A percentile compares a stretch with the other conserved stretches of the same genome.
These are phyloP conservation scores for Knufia fluminis DNA, from an alignment of 2,329 filamentous ascomycete genomes.

Conservation along the genomic window DNA sequence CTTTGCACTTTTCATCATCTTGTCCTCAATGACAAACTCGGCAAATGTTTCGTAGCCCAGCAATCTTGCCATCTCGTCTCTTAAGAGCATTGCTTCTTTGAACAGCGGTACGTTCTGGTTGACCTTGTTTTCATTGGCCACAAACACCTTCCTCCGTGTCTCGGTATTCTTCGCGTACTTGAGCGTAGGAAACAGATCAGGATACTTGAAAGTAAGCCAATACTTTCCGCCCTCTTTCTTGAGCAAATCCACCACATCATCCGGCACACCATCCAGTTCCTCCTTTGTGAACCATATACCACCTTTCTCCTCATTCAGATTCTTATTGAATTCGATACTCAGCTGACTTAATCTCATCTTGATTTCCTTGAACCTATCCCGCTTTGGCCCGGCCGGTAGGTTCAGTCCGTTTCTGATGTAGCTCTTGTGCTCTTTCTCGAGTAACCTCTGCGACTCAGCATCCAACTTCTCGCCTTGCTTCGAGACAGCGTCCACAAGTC, in stretches of 20 bases:
- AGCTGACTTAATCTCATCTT: slow-evolving; percentile 42
- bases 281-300: slow-evolving; percentile 43
- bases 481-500: slow-evolving; percentile 38
- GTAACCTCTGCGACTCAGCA: slow-evolving; percentile 37
- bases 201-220: slow-evolving; percentile 43
- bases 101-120: slow-evolving; percentile 44
- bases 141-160: slow-evolving; percentile 36
- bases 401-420: slow-evolving; percentile 42
- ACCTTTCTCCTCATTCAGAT: slow-evolving; percentile 43
- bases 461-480: slow-evolving; percentile 38
- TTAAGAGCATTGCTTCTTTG: slow-evolving; percentile 39
- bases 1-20: slow-evolving; percentile 45
- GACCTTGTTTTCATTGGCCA: slow-evolving; percentile 44
- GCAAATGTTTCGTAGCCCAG: slow-evolving; percentile 44
- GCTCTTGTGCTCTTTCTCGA: slow-evolving; percentile 43
- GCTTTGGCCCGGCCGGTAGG: slow-evolving; percentile 37
- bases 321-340: slow-evolving; percentile 42
- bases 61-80: slow-evolving; percentile 42
- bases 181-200: slow-evolving; percentile 40
- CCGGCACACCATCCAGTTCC: slow-evolving; percentile 41
- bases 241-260: slow-evolving; percentile 38
- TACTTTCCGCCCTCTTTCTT: slow-evolving; percentile 42
- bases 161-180: slow-evolving; percentile 40
- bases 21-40: slow-evolving; percentile 44
- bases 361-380: slow-evolving; percentile 44